These are phyloP conservation scores for Trametes coccinea DNA, from an alignment of 768 basidiomycete genomes.

Conservation along the genomic window DNA sequence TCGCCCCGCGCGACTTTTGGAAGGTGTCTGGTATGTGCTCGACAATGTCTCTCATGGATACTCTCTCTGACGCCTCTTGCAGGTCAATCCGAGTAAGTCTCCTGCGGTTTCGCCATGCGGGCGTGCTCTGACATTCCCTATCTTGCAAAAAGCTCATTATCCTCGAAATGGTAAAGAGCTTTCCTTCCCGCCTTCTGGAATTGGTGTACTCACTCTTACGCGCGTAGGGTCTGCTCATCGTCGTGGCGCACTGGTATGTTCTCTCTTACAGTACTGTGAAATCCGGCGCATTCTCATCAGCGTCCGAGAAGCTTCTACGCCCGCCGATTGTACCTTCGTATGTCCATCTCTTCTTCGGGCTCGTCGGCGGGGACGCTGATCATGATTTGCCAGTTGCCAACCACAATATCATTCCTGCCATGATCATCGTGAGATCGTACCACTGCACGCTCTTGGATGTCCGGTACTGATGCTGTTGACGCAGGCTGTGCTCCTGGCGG, in stretches of 20 bases:
- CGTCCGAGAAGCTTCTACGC: conserved; percentile 4
- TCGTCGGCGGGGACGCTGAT: not conserved
- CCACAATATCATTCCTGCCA: not conserved
- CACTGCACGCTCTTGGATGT: no score
- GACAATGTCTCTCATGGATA: not conserved
- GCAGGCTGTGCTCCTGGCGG: no score
- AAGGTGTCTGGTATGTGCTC: not conserved
- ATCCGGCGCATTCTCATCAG: not conserved
- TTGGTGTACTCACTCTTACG: no score
- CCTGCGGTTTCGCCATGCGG: not conserved
- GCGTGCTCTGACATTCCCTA: no score
- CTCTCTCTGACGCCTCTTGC: not conserved
- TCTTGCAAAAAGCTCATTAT: no score
- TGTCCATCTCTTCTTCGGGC: not conserved
- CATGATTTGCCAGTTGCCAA: not conserved
- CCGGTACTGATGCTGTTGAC: no score
- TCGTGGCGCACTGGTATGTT: conserved; percentile 7
- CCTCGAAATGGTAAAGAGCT: no score
- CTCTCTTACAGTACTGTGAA: not conserved
- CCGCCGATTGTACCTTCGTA: conserved; percentile 4
- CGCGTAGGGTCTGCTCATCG: not conserved
- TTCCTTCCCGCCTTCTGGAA: no score
- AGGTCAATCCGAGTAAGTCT: not conserved
- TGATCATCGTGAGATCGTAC: not conserved
- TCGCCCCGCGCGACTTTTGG: not conserved